Evolutionary conservation across 129 eudicot genomes (phyloP).

Genomic region (Tagetes erecta): DNA sequence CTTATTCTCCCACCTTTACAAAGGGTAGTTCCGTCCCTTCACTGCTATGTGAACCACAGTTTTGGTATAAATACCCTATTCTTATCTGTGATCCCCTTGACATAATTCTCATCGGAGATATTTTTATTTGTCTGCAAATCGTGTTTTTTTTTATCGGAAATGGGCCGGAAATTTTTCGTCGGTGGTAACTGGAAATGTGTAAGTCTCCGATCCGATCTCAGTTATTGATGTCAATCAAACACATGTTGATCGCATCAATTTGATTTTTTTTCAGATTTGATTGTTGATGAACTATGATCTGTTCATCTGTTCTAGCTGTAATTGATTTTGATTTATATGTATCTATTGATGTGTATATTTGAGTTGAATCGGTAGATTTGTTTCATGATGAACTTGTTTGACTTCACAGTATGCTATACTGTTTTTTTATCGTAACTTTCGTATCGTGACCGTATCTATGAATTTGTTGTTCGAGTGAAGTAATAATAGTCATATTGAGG

Average conservation of each 20-base stretch:
- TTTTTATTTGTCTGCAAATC: slow-evolving; percentile 19
- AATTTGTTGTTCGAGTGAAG: too few species aligned
- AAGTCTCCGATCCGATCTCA: slow-evolving; percentile 35
- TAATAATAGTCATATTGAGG: too few species aligned
- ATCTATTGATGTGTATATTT: too few species aligned
- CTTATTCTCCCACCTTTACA: slow-evolving; percentile 23
- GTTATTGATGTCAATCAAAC: not conserved
- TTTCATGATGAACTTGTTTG: too few species aligned
- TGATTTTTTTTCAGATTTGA: too few species aligned
- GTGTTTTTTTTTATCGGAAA: slow-evolving; percentile 23
- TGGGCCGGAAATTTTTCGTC: slow-evolving; percentile 74
- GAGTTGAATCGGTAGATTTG: too few species aligned
- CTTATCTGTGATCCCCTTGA: slow-evolving; percentile 34
- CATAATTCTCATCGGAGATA: slow-evolving; percentile 17
- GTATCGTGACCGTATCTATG: too few species aligned
- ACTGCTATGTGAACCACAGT: slow-evolving; percentile 28
- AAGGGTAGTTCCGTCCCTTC: slow-evolving; percentile 23
- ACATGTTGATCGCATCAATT: not conserved
- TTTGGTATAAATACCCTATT: slow-evolving; percentile 24
- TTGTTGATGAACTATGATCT: too few species aligned
- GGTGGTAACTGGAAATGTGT: slow-evolving; percentile 99
- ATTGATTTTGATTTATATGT: too few species aligned
- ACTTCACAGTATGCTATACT: too few species aligned
- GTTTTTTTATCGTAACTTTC: too few species aligned
- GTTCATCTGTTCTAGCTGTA: too few species aligned